A percentile compares a stretch with the other conserved stretches of the same genome.
Conservation (phyloP, 257 asterid species). For the Knoxia roxburghii region DNA sequence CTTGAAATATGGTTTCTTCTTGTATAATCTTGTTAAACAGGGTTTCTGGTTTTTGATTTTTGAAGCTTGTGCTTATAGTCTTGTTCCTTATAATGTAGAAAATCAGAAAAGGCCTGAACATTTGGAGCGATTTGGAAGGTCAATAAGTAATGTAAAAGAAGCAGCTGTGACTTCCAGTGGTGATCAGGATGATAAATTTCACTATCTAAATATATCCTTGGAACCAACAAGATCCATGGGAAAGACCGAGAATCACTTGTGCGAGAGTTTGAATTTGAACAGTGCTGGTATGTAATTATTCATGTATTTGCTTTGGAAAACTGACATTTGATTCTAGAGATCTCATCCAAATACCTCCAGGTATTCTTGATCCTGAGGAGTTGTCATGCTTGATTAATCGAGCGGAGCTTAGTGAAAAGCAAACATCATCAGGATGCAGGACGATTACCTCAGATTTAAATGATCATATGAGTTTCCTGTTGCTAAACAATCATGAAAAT, state of each 20-base stretch:
- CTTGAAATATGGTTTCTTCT: no score
- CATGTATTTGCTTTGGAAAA: no score
- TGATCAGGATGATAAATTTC: slow-evolving; percentile 28
- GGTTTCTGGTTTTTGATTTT: neutral
- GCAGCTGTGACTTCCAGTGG: slow-evolving; percentile 16
- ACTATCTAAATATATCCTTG: slow-evolving; percentile 41
- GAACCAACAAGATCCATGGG: slow-evolving; percentile 42
- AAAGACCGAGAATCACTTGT: slow-evolving; percentile 60
- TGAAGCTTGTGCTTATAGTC: neutral
- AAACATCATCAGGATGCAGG: slow-evolving; percentile 37
- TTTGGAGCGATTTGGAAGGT: slow-evolving; percentile 24
- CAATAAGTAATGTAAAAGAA: slow-evolving; percentile 25
- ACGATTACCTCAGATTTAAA: slow-evolving; percentile 25
- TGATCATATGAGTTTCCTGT: slow-evolving; percentile 28
- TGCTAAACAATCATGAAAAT: slow-evolving; percentile 26
- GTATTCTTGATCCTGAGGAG: slow-evolving; percentile 79
- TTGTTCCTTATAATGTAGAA: slow-evolving; percentile 26
- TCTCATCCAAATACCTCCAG: slow-evolving; percentile 26
- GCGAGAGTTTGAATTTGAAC: slow-evolving; percentile 92
- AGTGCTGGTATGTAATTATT: slow-evolving; percentile 73
- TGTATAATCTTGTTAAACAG: no score
- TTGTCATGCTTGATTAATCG: slow-evolving; percentile 60
- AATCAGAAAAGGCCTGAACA: slow-evolving; percentile 15
- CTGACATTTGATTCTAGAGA: neutral
- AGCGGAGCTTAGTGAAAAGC: slow-evolving; percentile 38